Evolutionary conservation across 2,329 filamentous ascomycete genomes (phyloP), one percentile per base, ranked within the genome.

Genomic region (Verticillium klebahnii): DNA sequence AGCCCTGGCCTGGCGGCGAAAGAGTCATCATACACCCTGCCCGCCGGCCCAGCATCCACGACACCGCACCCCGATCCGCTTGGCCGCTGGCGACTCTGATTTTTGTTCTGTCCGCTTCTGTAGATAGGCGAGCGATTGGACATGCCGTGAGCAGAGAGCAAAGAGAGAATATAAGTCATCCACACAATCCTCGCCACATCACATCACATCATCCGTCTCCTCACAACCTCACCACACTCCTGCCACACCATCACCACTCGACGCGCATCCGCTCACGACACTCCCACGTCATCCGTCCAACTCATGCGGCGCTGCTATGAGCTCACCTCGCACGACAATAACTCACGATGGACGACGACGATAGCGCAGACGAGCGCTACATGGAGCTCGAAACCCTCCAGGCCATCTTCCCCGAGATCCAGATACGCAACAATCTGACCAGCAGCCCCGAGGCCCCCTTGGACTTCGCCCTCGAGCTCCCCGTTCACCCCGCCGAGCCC

Each of bases 351-450:
- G 76, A 77, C 65, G 72, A 75, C 61, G 75, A 75, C 62, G 74
- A 73, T 40, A 63, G 45, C 65, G 80, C 83, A 68, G 82, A 86
- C 68, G 77, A 80, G 65, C 85, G 87, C 58, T 73, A 79, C 60
- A 76, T 81, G 56, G 87, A 90, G 77, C 78, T 90, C 60, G 82
- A 80, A 68, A 82, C 85, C 15, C 80, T 90, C 61, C 75, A 80
- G 61, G 85, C 86, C 64, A 90, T 90, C 68, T 90, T 83, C 66
- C 87, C 87, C n/a, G 88, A 90, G 72, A 82, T 90, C 15, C 77
- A 77, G 34, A 73, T 75, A 9, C 71, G 79, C 23, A 71, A 78
- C 56, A 69, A 76, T 7, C 67, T 78, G 36, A 75, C 80, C 62
- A 71, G 70, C n/a, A 80, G 81, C 67, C 77, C 75, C 8, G 12